Percentiles rank a stretch among this genome's conserved stretches.
Conservation (phyloP, 495 filamentous ascomycete genomes). For the Cudoniella acicularis region DNA sequence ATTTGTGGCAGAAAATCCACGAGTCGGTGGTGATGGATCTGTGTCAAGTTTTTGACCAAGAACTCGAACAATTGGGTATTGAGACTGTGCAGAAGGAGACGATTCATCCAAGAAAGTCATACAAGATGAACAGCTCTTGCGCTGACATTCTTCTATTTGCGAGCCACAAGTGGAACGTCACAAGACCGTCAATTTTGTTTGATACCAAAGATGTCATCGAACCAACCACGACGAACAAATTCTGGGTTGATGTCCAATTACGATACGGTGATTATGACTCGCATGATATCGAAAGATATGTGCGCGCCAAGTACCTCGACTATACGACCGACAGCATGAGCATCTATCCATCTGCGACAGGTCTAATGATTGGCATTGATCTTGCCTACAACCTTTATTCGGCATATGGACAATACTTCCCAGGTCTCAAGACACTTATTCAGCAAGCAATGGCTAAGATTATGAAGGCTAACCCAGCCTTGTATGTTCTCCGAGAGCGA, state of each 20-base stretch:
- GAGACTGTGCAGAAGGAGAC: slow-evolving; percentile 99
- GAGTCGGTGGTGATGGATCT: slow-evolving; percentile 99
- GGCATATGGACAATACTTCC: slow-evolving; percentile 98
- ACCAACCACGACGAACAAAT: slow-evolving; percentile 95
- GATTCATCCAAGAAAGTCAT: slow-evolving; percentile 98
- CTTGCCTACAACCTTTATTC: slow-evolving; percentile 98
- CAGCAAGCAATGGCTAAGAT: slow-evolving; percentile 99
- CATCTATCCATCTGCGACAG: slow-evolving; percentile 96
- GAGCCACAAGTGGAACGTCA: slow-evolving; percentile 98
- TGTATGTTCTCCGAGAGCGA: slow-evolving; percentile 96
- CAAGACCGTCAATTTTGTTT: slow-evolving; percentile 84
- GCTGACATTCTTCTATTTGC: slow-evolving; percentile 98
- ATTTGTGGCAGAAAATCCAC: slow-evolving; percentile 99
- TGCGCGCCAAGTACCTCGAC: slow-evolving; percentile 96
- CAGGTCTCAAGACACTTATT: slow-evolving; percentile 90
- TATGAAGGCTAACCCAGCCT: slow-evolving; percentile 98
- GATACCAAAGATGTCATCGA: slow-evolving; percentile 97
- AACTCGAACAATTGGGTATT: slow-evolving; percentile 92
- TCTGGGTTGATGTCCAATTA: slow-evolving; percentile 98
- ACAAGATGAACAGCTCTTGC: slow-evolving; percentile 99
- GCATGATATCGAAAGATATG: slow-evolving; percentile 97
- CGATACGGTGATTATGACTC: slow-evolving; percentile 99
- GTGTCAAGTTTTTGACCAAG: slow-evolving; percentile 99
- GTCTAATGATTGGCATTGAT: slow-evolving; percentile 97
- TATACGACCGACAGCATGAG: slow-evolving; percentile 99